These are phyloP conservation scores for Pyricularia sp. DNA, from an alignment of 2,329 filamentous ascomycete genomes.

Conservation along the genomic window DNA sequence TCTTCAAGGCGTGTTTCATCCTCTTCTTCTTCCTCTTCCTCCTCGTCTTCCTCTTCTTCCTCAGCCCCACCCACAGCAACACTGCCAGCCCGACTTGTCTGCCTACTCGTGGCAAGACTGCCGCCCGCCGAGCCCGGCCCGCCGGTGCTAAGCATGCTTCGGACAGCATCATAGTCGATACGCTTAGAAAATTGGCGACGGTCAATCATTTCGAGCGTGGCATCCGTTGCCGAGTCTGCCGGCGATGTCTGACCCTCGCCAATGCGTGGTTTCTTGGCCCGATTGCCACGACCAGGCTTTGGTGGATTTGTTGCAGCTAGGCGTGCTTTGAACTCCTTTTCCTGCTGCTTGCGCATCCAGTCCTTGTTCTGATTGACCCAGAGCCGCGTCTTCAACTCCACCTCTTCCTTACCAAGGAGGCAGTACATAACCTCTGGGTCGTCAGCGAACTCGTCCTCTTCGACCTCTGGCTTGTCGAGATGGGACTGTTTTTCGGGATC, in stretches of 20 bases:
- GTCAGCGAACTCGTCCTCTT: conserved; percentile 75
- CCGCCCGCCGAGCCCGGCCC: conserved; percentile 39
- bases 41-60: conserved; percentile 6
- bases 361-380: conserved; percentile 96
- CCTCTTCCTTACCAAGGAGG: conserved; percentile 63
- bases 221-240: conserved; percentile 59
- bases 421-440: conserved; percentile 83
- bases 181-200: conserved; percentile 62
- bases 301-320: conserved; percentile 25
- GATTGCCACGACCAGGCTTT: conserved; percentile 28
- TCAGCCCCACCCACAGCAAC: conserved; percentile 4
- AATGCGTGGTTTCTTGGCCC: conserved; percentile 46
- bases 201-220: conserved; percentile 60
- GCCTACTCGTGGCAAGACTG: conserved; percentile 27
- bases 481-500: conserved; percentile 19
- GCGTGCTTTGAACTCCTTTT: conserved; percentile 70
- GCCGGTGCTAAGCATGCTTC: conserved; percentile 40
- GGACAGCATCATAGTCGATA: conserved; percentile 62
- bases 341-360: conserved; percentile 79
- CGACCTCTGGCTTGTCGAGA: conserved; percentile 56
- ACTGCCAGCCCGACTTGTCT: conserved; percentile 24
- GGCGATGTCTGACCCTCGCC: conserved; percentile 59
- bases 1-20: conserved; percentile 8
- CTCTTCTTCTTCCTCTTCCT: conserved; percentile 9
- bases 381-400: conserved; percentile 75